These are phyloP conservation scores for Colletotrichum plurivorum DNA, from an alignment of 2,329 filamentous ascomycete genomes.

Conservation along the genomic window DNA sequence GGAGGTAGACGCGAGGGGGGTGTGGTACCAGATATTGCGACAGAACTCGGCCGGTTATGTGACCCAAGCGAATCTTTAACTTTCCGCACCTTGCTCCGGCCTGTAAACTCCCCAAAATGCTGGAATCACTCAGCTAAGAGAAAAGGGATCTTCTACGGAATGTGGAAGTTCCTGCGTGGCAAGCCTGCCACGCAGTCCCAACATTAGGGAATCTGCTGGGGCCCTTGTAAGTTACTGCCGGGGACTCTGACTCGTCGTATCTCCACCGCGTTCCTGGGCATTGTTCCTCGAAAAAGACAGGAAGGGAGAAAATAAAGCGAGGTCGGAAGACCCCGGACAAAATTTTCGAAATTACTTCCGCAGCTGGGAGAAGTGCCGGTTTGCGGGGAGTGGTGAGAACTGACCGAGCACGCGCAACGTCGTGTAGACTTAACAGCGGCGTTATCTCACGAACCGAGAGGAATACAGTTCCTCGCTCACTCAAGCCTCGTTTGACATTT, in stretches of 20 bases:
- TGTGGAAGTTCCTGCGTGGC: constrained; percentile 9
- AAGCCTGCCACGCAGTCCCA: constrained; percentile 6
- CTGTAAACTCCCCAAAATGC: too few relatives aligned
- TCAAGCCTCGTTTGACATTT: not conserved
- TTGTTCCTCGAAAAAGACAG: not conserved
- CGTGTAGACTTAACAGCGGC: not conserved
- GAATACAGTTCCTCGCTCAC: not conserved
- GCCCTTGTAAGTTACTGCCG: constrained; percentile 1
- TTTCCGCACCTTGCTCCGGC: not conserved
- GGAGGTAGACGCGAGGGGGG: not conserved
- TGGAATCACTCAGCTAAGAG: not conserved
- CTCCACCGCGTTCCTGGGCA: constrained; percentile 22
- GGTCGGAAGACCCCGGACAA: not conserved
- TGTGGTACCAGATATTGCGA: not conserved
- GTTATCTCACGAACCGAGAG: not conserved
- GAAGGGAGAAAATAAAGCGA: not conserved
- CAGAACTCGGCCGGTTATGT: constrained; percentile 3
- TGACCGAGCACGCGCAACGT: not conserved
- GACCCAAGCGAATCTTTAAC: constrained; percentile 4
- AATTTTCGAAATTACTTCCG: not conserved
- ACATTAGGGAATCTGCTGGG: not conserved
- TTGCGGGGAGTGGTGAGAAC: not conserved
- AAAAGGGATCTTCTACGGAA: not conserved
- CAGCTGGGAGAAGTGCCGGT: not conserved
- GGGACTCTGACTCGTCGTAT: constrained; percentile 22